Conservation (phyloP, 2,329 filamentous ascomycete species). For the Ascochyta koolunga region DNA sequence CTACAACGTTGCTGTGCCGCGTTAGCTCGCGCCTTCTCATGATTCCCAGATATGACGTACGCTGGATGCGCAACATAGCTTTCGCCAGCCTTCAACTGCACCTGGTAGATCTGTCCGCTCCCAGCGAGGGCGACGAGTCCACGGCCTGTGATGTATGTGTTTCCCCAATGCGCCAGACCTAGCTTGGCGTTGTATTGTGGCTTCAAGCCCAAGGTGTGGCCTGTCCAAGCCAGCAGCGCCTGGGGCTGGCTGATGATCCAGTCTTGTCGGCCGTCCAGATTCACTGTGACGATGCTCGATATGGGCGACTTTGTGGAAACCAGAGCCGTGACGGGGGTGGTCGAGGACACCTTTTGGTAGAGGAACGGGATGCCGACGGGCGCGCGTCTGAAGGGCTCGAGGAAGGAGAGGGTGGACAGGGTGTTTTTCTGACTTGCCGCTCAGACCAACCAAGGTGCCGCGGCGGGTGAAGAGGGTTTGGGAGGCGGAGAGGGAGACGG, state of each 20-base stretch:
- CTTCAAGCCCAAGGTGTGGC: constrained; percentile 78
- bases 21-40: constrained; percentile 1
- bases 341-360: constrained; percentile 86
- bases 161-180: constrained; percentile 88
- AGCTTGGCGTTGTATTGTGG: constrained; percentile 77
- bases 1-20: constrained; percentile 74
- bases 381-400: constrained; percentile 82
- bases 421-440: constrained; percentile 88
- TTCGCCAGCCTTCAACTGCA: constrained; percentile 80
- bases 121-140: constrained; percentile 85
- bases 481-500: constrained; percentile 88
- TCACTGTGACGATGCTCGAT: constrained; percentile 85
- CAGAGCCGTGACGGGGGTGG: constrained; percentile 84
- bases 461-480: constrained; percentile 91
- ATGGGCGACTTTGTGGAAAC: constrained; percentile 86
- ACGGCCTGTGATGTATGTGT: constrained; percentile 83
- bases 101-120: constrained; percentile 86
- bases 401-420: constrained; percentile 84
- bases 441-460: constrained; percentile 87
- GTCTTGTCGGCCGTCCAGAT: constrained; percentile 91
- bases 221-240: constrained; percentile 94
- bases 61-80: constrained; percentile 87
- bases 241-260: constrained; percentile 92
- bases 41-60: constrained; percentile 4
- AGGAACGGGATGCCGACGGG: constrained; percentile 89